Conservation (phyloP, 208 protist genomes). For the Tritrichomonas musculus region DNA sequence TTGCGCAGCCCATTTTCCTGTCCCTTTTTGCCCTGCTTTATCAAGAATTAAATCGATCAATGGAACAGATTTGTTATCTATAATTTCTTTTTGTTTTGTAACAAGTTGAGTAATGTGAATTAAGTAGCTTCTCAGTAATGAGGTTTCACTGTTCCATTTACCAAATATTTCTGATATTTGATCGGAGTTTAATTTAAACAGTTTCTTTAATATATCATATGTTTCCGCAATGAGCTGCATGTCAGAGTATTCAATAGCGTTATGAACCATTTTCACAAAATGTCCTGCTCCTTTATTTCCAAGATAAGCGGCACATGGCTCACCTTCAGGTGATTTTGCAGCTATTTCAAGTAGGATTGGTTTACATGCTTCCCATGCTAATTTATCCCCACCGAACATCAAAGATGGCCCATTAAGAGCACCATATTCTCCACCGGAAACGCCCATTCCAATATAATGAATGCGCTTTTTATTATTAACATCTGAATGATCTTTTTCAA, state of each 20-base stretch:
- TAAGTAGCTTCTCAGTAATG: constrained; percentile 77
- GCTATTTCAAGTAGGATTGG: constrained; percentile 80
- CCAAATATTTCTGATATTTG: constrained; percentile 75
- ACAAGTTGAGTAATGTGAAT: constrained; percentile 93
- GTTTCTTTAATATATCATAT: constrained; percentile 74
- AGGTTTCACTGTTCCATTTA: constrained; percentile 79
- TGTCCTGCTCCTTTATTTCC: constrained; percentile 86
- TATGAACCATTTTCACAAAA: constrained; percentile 96
- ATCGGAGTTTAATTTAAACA: constrained; percentile 70
- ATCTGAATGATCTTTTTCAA: too few relatives aligned
- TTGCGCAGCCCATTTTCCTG: constrained; percentile 85
- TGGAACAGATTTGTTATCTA: constrained; percentile 47
- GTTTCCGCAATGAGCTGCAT: constrained; percentile 90
- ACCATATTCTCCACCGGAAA: constrained; percentile 95
- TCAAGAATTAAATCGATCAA: constrained; percentile 85
- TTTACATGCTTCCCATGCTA: constrained; percentile 74
- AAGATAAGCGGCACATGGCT: constrained; percentile 65
- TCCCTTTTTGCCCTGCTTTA: constrained; percentile 90
- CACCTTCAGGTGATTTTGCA: constrained; percentile 67
- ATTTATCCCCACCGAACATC: constrained; percentile 86
- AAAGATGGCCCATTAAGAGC: constrained; percentile 92
- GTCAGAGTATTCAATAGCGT: constrained; percentile 97
- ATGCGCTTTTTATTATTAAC: too few relatives aligned
- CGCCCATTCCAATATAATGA: constrained; percentile 80
- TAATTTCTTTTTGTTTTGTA: constrained; percentile 75